phyloP scores from a whole-genome alignment of 768 basidiomycete genomes.

The Clathrus columnatus region DNA sequence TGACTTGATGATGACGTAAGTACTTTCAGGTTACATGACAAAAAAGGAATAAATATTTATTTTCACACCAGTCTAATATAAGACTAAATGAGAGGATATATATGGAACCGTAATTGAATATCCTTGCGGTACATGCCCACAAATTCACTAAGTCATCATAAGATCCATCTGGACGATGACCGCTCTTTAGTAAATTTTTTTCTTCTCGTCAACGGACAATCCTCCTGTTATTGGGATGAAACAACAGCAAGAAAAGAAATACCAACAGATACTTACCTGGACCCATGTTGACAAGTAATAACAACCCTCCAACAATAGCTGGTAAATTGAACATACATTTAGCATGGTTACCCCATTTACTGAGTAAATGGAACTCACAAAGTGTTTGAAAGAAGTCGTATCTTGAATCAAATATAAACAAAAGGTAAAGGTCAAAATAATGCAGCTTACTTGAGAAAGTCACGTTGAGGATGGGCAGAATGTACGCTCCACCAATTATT shows the following conservation, averaged over 20 bases:
- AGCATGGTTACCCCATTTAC: background rate
- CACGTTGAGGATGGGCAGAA: conserved; percentile 86
- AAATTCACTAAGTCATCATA: too few relatives aligned
- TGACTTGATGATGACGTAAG: background rate
- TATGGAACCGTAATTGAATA: background rate
- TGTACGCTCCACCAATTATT: conserved; percentile 99
- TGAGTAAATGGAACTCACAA: conserved; percentile 33
- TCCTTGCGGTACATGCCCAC: too few relatives aligned
- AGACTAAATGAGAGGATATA: background rate
- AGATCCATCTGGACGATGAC: too few relatives aligned
- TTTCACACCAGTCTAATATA: background rate
- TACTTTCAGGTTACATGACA: background rate
- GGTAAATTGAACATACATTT: conserved; percentile 13
- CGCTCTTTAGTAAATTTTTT: conserved; percentile 88
- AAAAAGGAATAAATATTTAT: background rate
- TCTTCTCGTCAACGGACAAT: conserved; percentile 97
- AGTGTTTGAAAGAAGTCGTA: conserved; percentile 99
- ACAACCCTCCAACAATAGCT: conserved; percentile 95
- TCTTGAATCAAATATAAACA: conserved; percentile 32
- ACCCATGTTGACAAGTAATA: conserved; percentile 97
- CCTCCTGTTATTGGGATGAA: conserved; percentile 47
- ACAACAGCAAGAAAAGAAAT: conserved; percentile 5
- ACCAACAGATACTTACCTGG: conserved; percentile 50
- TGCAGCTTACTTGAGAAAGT: conserved; percentile 87
- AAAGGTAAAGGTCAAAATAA: background rate